A percentile compares a stretch with the other conserved stretches of the same genome.
phyloP scores from a whole-genome alignment of 2,329 filamentous ascomycete species.

The Cercospora janseana region DNA sequence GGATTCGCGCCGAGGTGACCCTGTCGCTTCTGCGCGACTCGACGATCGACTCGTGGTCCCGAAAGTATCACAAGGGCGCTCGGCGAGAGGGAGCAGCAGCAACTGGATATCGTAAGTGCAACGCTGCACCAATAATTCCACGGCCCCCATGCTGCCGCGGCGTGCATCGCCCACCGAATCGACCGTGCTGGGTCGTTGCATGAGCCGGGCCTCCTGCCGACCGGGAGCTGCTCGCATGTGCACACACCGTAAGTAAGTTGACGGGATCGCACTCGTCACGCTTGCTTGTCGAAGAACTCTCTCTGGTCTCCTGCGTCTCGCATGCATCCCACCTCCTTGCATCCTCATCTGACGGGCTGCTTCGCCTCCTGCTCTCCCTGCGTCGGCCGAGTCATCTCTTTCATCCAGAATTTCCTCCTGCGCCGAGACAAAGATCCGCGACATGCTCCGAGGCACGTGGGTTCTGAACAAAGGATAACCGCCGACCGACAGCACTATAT shows the following conservation, averaged over 20 bases:
- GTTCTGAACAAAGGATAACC: constrained; percentile 15
- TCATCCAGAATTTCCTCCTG: background rate
- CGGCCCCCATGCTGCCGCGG: constrained; percentile 11
- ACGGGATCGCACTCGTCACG: constrained; percentile 16
- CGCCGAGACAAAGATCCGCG: constrained; percentile 1
- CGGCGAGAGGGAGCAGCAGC: constrained; percentile 16
- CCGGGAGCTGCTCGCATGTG: constrained; percentile 21
- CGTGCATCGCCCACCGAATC: constrained; percentile 15
- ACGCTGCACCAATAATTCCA: constrained; percentile 27
- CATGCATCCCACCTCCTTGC: constrained; percentile 2
- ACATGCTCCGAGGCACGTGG: constrained; percentile 16
- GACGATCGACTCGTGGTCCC: constrained; percentile 19
- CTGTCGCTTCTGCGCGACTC: constrained; percentile 11
- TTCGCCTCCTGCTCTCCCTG: constrained; percentile 4
- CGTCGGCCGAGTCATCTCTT: background rate
- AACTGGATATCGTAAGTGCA: constrained; percentile 18
- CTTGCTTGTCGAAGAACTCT: constrained; percentile 7
- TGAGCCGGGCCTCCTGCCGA: constrained; percentile 17
- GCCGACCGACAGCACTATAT: background rate
- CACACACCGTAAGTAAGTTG: constrained; percentile 27
- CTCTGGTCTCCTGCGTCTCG: background rate
- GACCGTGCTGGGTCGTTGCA: constrained; percentile 17
- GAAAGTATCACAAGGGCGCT: constrained; percentile 26
- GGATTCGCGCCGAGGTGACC: background rate
- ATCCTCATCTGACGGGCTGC: background rate